phyloP scores from a whole-genome alignment of 352 stramenopile genomes.

The Pythium monospermum region DNA sequence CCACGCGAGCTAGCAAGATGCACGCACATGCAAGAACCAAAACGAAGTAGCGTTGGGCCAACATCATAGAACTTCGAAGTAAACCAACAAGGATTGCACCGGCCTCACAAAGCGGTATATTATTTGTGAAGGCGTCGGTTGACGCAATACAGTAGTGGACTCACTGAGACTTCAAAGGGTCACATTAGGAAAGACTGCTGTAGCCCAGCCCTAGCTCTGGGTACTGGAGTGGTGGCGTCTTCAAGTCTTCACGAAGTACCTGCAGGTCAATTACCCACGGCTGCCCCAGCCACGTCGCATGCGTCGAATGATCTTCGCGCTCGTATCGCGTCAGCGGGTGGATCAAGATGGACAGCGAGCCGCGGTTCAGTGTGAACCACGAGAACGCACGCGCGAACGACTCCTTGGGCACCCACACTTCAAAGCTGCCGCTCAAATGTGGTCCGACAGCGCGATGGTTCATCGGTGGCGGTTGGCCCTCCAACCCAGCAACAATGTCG shows the following conservation, averaged over 20 bases:
- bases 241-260: conserved; percentile 27
- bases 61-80: too few relatives aligned
- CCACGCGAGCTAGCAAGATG: neutral
- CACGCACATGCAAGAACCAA: neutral
- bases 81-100: too few relatives aligned
- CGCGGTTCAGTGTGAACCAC: conserved; percentile 65
- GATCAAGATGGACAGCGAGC: conserved; percentile 50
- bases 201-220: conserved; percentile 56
- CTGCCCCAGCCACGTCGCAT: conserved; percentile 49
- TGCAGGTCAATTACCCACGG: conserved; percentile 39
- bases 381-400: conserved; percentile 47
- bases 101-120: too few relatives aligned
- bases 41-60: neutral
- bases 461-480: conserved; percentile 29
- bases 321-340: conserved; percentile 64
- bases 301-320: conserved; percentile 43
- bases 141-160: neutral
- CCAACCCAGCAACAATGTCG: conserved; percentile 30
- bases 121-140: too few relatives aligned
- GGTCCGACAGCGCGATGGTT: conserved; percentile 56
- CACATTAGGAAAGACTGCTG: too few relatives aligned
- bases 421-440: conserved; percentile 61
- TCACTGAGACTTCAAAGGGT: too few relatives aligned
- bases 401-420: conserved; percentile 63
- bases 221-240: conserved; percentile 39